Evolutionary conservation across 345 rosid genomes (phyloP).

Genomic region (Euphorbia lathyris): DNA sequence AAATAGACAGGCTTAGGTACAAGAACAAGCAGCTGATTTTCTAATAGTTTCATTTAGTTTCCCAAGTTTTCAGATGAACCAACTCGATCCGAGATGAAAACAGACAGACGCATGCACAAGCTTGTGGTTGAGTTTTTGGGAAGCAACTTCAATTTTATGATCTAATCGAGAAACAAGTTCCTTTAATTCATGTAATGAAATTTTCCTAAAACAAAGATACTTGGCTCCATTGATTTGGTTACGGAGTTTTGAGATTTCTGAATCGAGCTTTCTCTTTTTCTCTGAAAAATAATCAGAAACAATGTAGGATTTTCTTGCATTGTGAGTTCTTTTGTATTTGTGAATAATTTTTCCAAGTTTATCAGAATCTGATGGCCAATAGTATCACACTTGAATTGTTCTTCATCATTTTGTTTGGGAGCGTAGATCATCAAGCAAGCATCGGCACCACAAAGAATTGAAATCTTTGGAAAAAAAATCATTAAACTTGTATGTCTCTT

Average conservation of each 20-base stretch:
- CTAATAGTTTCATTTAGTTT: too few relatives aligned
- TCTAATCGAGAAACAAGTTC: background rate
- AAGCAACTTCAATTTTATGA: background rate
- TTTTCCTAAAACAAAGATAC: background rate
- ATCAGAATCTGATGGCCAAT: constrained; percentile 16
- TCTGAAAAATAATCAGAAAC: constrained; percentile 16
- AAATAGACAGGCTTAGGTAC: too few relatives aligned
- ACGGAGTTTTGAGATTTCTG: background rate
- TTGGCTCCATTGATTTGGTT: background rate
- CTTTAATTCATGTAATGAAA: background rate
- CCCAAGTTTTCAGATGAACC: too few relatives aligned
- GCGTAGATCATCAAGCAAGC: constrained; percentile 19
- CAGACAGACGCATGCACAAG: too few relatives aligned
- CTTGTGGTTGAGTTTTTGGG: background rate
- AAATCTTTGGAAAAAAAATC: constrained; percentile 19
- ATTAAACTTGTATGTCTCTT: constrained; percentile 6
- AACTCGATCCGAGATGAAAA: background rate
- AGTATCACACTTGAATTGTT: background rate
- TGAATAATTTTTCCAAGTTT: background rate
- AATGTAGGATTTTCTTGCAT: background rate
- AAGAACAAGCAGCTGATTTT: too few relatives aligned
- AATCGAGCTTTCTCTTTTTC: constrained; percentile 9
- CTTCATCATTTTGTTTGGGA: background rate
- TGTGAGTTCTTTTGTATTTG: constrained; percentile 2
- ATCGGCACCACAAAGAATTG: constrained; percentile 19